Evolutionary conservation across 2,329 filamentous ascomycete species (phyloP), one percentile per base, ranked within the genome.

Genomic region (Microsporum audouinii): DNA sequence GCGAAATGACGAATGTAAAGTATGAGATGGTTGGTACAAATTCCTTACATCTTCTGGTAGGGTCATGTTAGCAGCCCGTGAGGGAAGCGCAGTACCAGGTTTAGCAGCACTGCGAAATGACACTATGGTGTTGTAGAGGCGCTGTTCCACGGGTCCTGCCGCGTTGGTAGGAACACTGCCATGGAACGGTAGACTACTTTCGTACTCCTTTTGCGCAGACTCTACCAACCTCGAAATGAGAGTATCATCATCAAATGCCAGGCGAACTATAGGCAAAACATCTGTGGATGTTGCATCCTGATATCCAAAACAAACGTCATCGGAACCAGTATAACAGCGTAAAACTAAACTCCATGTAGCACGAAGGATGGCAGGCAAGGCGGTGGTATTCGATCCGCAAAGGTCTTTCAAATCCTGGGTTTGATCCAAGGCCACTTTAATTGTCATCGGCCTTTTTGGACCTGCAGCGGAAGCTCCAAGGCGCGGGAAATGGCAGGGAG

Each of bases 261-360:
- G 61, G 31, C 64, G 67, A 31, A 69, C 66, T 1, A 65, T 63
- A n/a, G 66, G 66, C 58, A 63, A 41, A 64, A 63, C 65, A 61
- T 62, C 34, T 62, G 57, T 64, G 29, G 63, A 23, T 39, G 68
- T 68, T 55, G 70, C 64, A 60, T 72, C 66, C 62, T 74, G 69
- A 59, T 73, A 75, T 29, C 77, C 79, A 67, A 80, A 81, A 29
- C 76, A 71, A 5, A 80, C 75, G 64, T 80, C 76, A 57, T 78
- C 72, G 14, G 74, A 74, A 1, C 72, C 74, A n/a, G 77, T 76
- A 63, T 79, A 79, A 53, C 72, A 74, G 43, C 75, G 71, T 5
- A 80, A 66, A 1, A 79, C 68, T 45, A 80, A 63, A 1, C 73
- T 77, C 78, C 78, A 80, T 6, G 77, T 75, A 8, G 76, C 73